phyloP scores from a whole-genome alignment of 2,329 filamentous ascomycete species.

The Xylariaceae sp. region DNA sequence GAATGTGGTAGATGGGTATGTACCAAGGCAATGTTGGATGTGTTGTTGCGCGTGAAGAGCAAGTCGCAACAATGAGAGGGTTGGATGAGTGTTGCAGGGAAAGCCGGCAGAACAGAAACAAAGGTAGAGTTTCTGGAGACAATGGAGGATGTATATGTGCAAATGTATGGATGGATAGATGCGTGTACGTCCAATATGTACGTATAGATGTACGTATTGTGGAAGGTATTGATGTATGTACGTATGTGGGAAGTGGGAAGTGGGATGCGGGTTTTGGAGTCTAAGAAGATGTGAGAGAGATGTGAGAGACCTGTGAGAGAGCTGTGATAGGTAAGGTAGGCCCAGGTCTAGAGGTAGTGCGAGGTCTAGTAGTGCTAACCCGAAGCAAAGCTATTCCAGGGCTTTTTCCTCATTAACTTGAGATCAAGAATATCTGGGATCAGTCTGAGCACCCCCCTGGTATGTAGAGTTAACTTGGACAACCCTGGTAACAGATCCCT shows the following conservation, averaged over 20 bases:
- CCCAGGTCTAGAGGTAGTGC: too few species aligned
- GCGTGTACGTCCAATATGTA: too few species aligned
- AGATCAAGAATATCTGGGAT: constrained; percentile 21
- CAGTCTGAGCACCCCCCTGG: constrained; percentile 9
- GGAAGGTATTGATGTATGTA: neutral
- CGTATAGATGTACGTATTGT: too few species aligned
- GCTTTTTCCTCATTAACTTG: constrained; percentile 20
- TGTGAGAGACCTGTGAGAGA: too few species aligned
- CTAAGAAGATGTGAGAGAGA: too few species aligned
- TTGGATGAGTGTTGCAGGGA: neutral
- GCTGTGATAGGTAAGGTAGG: too few species aligned
- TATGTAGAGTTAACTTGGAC: constrained; percentile 18
- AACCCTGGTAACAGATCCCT: neutral
- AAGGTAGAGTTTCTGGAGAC: neutral
- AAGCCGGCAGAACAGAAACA: neutral
- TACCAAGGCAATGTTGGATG: too few species aligned
- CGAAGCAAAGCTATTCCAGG: too few species aligned
- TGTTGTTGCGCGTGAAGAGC: too few species aligned
- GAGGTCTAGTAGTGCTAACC: too few species aligned
- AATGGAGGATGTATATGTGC: neutral
- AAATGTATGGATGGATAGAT: neutral
- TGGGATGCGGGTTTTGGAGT: neutral
- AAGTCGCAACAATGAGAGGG: neutral
- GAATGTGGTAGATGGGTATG: too few species aligned
- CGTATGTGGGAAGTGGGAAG: too few species aligned